Base-by-base conservation (phyloP, 108 stramenopile species). In the Pelagomonas calceolata region DNA sequence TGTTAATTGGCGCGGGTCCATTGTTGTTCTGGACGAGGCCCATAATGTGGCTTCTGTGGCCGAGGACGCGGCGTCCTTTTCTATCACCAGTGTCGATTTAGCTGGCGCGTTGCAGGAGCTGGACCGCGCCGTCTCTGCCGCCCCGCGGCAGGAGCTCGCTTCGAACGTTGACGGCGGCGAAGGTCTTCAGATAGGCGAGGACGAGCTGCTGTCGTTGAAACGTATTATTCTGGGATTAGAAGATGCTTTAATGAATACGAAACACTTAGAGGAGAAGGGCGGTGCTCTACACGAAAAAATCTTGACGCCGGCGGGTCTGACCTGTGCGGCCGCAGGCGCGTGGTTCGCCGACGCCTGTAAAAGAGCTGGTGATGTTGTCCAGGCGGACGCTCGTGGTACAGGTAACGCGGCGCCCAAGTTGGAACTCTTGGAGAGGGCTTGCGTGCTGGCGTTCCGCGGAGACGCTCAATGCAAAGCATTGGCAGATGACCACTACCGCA, bases 1-100 rank as follows among this genome's bases (percentile, higher is more conserved):
- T 46, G 73, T 84, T 32, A 88, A 91, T 66, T 95, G 93, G 90
- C 74, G 80, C 34, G 86, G 93, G 78, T 67, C 96, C 0, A 81
- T 99, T 29, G 79, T 99, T 0, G 94, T 99, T 37, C 91, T 99
- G 71, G 98, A 99, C 76, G 98, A 99, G 80, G 97, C 96, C 0
- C 98, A 99, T 85, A 99, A 99, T 72, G 73, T 99, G n/a, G 98
- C 97, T 76, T 83, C 86, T 26, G 94, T 95, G 80, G 95, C 95
- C 9, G 84, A 87, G 65, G 95, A 98, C 16, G 85, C 91, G 16
- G 90, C 95, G 30, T 93, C 92, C 33, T 96, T 96, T 81, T 92
- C 93, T 71, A 70, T 99, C 30, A 82, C 84, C 17, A 86, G 86
- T 46, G 74, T 74, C 26, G 92, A 96, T 74, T 76, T 96, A 34